Evolutionary conservation across 495 filamentous ascomycete species (phyloP).

Genomic region (Astrothelium macrocarpum): DNA sequence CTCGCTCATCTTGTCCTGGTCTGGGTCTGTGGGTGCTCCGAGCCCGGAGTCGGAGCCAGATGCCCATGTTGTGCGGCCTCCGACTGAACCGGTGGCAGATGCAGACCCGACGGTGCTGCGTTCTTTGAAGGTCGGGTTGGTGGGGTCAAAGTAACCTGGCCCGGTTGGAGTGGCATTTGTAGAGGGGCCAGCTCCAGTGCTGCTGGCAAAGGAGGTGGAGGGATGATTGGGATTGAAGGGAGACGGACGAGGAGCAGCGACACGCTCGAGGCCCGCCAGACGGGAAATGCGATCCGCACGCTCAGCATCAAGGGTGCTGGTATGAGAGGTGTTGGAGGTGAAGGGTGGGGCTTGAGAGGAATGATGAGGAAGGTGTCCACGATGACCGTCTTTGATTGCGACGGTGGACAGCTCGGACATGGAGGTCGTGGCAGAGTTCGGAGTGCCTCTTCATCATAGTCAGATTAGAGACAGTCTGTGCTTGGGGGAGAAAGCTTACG

Average conservation of each 20-base stretch:
- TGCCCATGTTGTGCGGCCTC: constrained; percentile 67
- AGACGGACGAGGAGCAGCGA: constrained; percentile 51
- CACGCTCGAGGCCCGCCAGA: constrained; percentile 72
- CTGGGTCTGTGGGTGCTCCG: constrained; percentile 31
- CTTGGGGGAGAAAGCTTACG: constrained; percentile 59
- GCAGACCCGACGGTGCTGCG: constrained; percentile 80
- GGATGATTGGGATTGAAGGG: constrained; percentile 13
- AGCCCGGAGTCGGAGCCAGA: constrained; percentile 49
- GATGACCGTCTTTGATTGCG: constrained; percentile 88
- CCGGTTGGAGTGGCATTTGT: constrained; percentile 14
- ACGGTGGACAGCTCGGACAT: constrained; percentile 81
- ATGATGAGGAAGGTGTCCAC: constrained; percentile 52
- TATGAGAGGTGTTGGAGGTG: constrained; percentile 27
- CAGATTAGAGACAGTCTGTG: no score
- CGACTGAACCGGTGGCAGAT: constrained; percentile 63
- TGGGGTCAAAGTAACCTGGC: constrained; percentile 61
- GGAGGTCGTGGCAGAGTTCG: constrained; percentile 76
- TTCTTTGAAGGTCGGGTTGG: constrained; percentile 47
- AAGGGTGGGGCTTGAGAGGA: constrained; percentile 11
- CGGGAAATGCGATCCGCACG: constrained; percentile 90
- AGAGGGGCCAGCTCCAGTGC: constrained; percentile 18
- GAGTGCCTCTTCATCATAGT: constrained; percentile 59
- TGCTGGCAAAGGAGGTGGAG: constrained; percentile 19
- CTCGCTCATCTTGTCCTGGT: constrained; percentile 63
- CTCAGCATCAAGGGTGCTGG: constrained; percentile 64